Conservation (phyloP, 225 moss, liverwort and hornwort species). For the Bryoerythrophyllum caledonicum region DNA sequence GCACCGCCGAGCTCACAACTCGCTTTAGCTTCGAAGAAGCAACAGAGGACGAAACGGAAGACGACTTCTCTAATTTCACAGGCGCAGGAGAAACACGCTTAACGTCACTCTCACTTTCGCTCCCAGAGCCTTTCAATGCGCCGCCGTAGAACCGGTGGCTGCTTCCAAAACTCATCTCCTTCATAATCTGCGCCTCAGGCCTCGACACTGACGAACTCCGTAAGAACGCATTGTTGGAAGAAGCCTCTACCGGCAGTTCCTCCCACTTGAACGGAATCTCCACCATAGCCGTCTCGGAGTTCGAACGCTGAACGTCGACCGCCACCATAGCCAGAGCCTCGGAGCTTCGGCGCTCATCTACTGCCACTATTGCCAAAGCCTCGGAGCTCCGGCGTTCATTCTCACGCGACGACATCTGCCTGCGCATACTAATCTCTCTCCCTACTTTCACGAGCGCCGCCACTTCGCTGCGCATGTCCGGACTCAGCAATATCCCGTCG, state of each 20-base stretch:
- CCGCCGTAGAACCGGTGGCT: conserved; percentile 8
- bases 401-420: conserved; percentile 22
- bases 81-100: neutral
- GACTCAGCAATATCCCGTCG: conserved; percentile 18
- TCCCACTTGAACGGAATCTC: conserved; percentile 52
- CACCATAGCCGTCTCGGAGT: conserved; percentile 9
- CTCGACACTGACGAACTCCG: neutral
- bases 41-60: neutral
- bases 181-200: neutral
- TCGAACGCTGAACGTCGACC: conserved; percentile 21
- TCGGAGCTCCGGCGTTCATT: conserved; percentile 11
- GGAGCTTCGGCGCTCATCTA: conserved; percentile 16
- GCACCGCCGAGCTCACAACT: conserved; percentile 35
- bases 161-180: neutral
- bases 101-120: neutral
- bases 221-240: neutral
- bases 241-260: conserved; percentile 22
- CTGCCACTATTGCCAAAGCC: conserved; percentile 17
- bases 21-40: neutral
- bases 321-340: conserved; percentile 11
- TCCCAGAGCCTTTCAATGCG: neutral
- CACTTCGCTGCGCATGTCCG: conserved; percentile 8
- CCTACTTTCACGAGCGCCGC: conserved; percentile 2
- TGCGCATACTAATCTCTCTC: neutral
- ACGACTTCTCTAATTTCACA: conserved; percentile 12